phyloP scores from a whole-genome alignment of 1,284 basidiomycete species.

The Boletellus dicymbophilus region DNA sequence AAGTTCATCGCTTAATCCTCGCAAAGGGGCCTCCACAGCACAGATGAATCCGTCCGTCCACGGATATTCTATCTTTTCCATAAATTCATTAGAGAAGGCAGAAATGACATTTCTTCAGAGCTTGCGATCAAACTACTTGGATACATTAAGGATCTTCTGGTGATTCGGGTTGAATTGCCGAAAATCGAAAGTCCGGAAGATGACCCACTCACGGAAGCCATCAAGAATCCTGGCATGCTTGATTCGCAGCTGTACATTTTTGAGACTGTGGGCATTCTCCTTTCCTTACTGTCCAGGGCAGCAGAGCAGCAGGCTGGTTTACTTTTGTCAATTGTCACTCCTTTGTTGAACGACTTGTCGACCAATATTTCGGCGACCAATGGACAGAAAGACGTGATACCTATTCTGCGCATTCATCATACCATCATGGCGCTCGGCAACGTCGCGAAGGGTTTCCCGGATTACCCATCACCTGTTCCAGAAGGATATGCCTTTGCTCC shows the following conservation, averaged over 20 bases:
- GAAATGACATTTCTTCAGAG: constrained; percentile 76
- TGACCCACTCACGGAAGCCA: constrained; percentile 80
- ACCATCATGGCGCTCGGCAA: constrained; percentile 94
- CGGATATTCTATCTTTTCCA: constrained; percentile 93
- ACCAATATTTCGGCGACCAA: constrained; percentile 62
- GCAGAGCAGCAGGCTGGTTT: constrained; percentile 75
- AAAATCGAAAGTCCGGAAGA: constrained; percentile 66
- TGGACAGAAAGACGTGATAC: constrained; percentile 62
- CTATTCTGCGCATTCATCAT: constrained; percentile 92
- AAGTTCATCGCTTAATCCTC: constrained; percentile 3
- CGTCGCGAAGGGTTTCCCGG: constrained; percentile 96
- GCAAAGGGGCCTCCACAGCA: constrained; percentile 87
- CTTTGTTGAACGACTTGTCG: constrained; percentile 79
- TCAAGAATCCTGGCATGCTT: constrained; percentile 74
- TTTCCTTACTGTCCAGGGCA: constrained; percentile 72
- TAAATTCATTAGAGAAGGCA: constrained; percentile 88
- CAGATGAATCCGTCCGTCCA: constrained; percentile 70
- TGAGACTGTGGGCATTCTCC: constrained; percentile 87
- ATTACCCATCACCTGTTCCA: constrained; percentile 72
- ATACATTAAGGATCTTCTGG: constrained; percentile 71
- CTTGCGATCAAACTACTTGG: constrained; percentile 75
- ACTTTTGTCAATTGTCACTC: constrained; percentile 79
- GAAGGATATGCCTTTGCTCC: constrained; percentile 73
- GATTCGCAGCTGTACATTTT: constrained; percentile 96
- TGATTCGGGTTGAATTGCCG: constrained; percentile 66